Base-by-base conservation (phyloP, 148 eudicot genomes). In the Linanthus parryae region DNA sequence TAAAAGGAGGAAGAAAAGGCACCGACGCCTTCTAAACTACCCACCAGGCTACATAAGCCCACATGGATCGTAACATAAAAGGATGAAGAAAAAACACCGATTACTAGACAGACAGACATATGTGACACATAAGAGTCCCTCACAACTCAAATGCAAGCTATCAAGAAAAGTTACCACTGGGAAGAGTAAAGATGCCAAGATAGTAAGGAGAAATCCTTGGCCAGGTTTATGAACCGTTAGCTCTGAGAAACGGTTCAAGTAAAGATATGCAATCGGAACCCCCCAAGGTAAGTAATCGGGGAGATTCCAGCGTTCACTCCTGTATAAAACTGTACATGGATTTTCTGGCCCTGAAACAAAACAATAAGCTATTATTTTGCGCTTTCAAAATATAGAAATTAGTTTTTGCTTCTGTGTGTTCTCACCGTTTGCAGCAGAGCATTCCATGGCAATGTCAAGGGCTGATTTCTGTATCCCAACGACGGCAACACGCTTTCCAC, bases 381-480 rank as follows among this genome's bases (percentile, higher is more conserved):
- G n/a, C n/a, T n/a, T n/a, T 28, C 15, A 15, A 15, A 15, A 15
- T 48, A 22, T 14, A 33, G 19, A 4, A 19, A 21, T 9, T 17
- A 0, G 11, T 7, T 44, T 19, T 7, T 46, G 26, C 11, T 25
- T n/a, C 18, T 3, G 2, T 1, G 20, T n/a, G 13, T 19, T 26
- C 57, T 28, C 11, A 61, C 65, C 97, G 7, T 88, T 84, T 24
- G 62, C 70, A 0, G 54, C 23, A 7, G 90, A 70, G 46, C 76
- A 72, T 41, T 79, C 82, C 76, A 64, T 68, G 2, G 87, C 78
- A 33, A 79, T 71, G 64, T 88, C 97, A 11, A 84, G 59, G 14
- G 76, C 97, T 7, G 80, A 72, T 71, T 84, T 84, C 30, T 64
- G 79, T 37, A 65, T 52, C 28, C 97, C 97, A 14, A 88, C 85